Percentiles rank a stretch among this genome's conserved stretches.
Evolutionary conservation across 2,329 filamentous ascomycete species (phyloP).

Genomic region (Pyricularia sp.): DNA sequence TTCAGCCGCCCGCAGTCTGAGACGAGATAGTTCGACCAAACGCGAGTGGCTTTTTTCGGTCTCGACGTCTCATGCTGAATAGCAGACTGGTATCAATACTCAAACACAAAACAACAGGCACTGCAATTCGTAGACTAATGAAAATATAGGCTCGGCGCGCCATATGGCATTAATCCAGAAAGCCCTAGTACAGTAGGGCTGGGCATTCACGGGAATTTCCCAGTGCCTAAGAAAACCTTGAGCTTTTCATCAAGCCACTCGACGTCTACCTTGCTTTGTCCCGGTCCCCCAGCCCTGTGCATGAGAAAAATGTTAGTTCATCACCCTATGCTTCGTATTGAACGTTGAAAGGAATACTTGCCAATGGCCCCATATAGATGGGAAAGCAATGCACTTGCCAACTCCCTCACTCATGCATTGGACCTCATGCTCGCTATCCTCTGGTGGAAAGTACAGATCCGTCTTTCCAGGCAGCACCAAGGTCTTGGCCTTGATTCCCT

Average conservation of each 20-base stretch:
- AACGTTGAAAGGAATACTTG: not conserved
- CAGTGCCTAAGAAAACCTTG: not conserved
- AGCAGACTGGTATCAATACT: too few species aligned
- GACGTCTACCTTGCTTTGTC: not conserved
- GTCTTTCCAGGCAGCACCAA: constrained; percentile 60
- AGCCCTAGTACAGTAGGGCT: not conserved
- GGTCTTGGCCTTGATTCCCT: constrained; percentile 56
- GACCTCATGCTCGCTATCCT: constrained; percentile 67
- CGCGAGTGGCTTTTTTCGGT: too few species aligned
- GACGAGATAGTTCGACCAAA: too few species aligned
- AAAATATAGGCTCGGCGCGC: too few species aligned
- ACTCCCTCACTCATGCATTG: constrained; percentile 10
- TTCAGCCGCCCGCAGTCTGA: too few species aligned
- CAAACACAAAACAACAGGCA: too few species aligned
- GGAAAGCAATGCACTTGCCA: not conserved
- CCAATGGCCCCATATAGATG: not conserved
- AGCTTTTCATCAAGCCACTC: not conserved
- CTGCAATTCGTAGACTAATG: too few species aligned
- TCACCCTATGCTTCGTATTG: not conserved
- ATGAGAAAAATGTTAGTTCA: not conserved
- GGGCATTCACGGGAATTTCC: not conserved
- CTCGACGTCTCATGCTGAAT: too few species aligned
- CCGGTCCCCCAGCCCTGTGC: not conserved
- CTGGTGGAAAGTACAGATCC: constrained; percentile 70
- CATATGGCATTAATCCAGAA: too few species aligned